phyloP scores from a whole-genome alignment of 306 rosid genomes.

The Lupinus albus region DNA sequence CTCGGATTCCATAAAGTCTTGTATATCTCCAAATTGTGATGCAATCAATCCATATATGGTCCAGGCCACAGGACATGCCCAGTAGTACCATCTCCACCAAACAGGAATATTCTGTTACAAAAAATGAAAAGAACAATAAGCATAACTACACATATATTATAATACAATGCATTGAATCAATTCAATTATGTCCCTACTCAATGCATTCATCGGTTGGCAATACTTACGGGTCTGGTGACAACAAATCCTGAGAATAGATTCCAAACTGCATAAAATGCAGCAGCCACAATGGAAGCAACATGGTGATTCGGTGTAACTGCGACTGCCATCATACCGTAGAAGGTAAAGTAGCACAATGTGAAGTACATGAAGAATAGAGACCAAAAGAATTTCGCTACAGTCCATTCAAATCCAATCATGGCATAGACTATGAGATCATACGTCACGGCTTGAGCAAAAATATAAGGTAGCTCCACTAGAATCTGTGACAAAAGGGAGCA shows the following conservation, averaged over 20 bases:
- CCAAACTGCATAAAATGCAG: constrained; percentile 62
- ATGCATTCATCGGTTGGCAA: not conserved
- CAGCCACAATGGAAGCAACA: constrained; percentile 55
- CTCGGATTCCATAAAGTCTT: not conserved
- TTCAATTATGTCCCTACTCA: too few relatives aligned
- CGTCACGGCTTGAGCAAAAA: constrained; percentile 48
- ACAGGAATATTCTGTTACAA: constrained; percentile 45
- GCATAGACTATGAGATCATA: constrained; percentile 60
- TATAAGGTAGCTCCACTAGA: constrained; percentile 59
- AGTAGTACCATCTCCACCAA: constrained; percentile 90
- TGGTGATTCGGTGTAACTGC: constrained; percentile 66
- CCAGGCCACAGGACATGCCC: constrained; percentile 81
- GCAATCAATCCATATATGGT: constrained; percentile 70
- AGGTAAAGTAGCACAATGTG: constrained; percentile 66
- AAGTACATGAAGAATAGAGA: constrained; percentile 61
- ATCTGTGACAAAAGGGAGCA: constrained; percentile 43
- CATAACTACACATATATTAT: not conserved
- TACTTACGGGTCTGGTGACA: constrained; percentile 57
- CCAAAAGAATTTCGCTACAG: constrained; percentile 59
- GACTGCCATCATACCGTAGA: constrained; percentile 67
- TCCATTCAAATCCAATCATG: constrained; percentile 71
- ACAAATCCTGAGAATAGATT: constrained; percentile 71
- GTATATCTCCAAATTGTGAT: constrained; percentile 61
- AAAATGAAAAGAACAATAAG: not conserved
- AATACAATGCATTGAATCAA: not conserved